Base-by-base conservation (phyloP, 2,329 filamentous ascomycete genomes). In the Penicillium italicum region DNA sequence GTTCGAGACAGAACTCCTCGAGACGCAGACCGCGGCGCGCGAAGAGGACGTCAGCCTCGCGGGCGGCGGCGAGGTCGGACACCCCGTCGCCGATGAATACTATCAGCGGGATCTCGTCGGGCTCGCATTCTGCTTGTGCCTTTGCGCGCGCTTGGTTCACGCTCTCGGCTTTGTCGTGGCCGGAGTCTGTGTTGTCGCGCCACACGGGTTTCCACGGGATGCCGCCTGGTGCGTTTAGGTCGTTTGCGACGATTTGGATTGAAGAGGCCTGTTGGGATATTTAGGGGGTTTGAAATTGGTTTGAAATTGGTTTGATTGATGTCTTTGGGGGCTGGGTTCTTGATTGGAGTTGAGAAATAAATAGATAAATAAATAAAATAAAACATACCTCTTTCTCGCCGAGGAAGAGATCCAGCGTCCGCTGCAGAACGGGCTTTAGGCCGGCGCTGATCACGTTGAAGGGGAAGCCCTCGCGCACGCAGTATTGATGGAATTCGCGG, bases 401-500 rank as follows among this genome's bases (percentile, higher is more conserved):
- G 4, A 88, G 71, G 73, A 87, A 88, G 14, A 81, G 79, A 62
- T 88, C 84, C 28, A 88, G 76, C 0, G 88, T 85, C 52, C 76
- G 77, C 9, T 82, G 72, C 12, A 88, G 71, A 11, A 88, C 79
- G 0, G 85, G 85, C 69, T 87, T 87, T 22, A 88, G 71, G 0
- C 86, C 85, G 3, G 86, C 85, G 18, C 83, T 86, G 67, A 88
- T 88, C 55, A 88, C 81, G 63, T 88, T 86, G 74, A 88, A 88
- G 1, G 85, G 84, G 38, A 88, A 87, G 2, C 78, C 72, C 66
- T 87, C 84, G 55, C 76, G 76, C 40, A 85, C 69, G 72, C 85
- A 88, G 71, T 84, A 88, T 52, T 80, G 67, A 73, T 88, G 85
- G 74, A 89, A 88, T 42, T 76, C 75, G 42, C 79, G 76, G 72